Evolutionary conservation across 179 eudicot genomes (phyloP), one percentile per base, ranked within the genome.

Genomic region (Carnegiea gigantea): DNA sequence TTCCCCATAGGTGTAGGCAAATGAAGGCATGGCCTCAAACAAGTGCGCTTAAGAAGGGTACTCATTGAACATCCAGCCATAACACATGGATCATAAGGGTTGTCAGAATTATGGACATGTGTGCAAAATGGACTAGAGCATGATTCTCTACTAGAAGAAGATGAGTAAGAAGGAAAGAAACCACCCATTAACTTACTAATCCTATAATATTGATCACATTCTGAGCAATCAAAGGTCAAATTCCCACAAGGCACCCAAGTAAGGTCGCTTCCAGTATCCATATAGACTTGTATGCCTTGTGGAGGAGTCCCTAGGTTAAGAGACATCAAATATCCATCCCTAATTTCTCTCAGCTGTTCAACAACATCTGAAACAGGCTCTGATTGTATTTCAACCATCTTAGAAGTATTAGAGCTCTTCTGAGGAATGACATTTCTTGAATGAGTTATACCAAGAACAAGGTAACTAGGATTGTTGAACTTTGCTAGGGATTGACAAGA

Each of bases 231-330:
- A 68, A 91, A 91, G 15, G 92, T 83, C 28, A 88, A 79, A 77
- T 88, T 89, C 5, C 92, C 92, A 85, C 94, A 91, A 62, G 92
- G 94, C 5, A 91, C 92, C 94, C 94, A 89, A 79, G 89, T 88
- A 24, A 91, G 91, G 83, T 91, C 92, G 67, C 93, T 91, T 24
- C 92, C 92, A 8, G 93, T 88, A 77, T 91, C 93, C 85, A 91
- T 79, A 67, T 85, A 89, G 33, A 87, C 91, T 79, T 82, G 91
- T 78, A 91, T 86, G 76, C 85, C 62, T 78, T 90, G 92, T 46
- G 94, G 86, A 14, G 92, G 92, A 78, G 89, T 84, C 53, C 94
- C 94, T 65, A 91, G 79, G 48, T 68, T 87, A 57, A 91, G 82
- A 43, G 94, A 87, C 74, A 91, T 85, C 13, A 91, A 54, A 79